Conservation (phyloP, 1,139 yeast genomes). For the Citeromyces hawaiiensis region DNA sequence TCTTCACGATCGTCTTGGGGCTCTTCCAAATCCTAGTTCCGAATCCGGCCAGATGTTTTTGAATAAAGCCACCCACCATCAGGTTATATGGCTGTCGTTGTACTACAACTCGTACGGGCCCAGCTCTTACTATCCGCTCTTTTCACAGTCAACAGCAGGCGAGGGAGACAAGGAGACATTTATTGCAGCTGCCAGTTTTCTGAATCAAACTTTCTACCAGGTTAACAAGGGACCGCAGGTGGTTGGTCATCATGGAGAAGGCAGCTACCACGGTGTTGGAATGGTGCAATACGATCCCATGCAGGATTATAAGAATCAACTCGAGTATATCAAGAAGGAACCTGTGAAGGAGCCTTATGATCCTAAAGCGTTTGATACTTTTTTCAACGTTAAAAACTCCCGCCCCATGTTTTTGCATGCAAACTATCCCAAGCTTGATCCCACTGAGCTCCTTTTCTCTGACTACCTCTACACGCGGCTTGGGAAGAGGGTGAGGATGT, state of each 20-base stretch:
- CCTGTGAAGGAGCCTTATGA: background rate
- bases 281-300: conserved; percentile 12
- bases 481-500: background rate
- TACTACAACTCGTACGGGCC: conserved; percentile 44
- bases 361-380: background rate
- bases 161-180: conserved; percentile 51
- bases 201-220: conserved; percentile 3
- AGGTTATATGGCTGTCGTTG: conserved; percentile 28
- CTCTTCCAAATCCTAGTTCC: conserved; percentile 37
- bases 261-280: conserved; percentile 6
- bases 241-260: conserved; percentile 7
- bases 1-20: conserved; percentile 33
- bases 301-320: conserved; percentile 10
- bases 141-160: conserved; percentile 39
- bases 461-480: conserved; percentile 2
- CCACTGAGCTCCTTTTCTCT: conserved; percentile 1
- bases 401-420: conserved; percentile 4
- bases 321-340: background rate
- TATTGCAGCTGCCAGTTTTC: conserved; percentile 30
- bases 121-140: conserved; percentile 27
- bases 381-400: background rate
- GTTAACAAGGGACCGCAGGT: conserved; percentile 5
- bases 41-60: conserved; percentile 42
- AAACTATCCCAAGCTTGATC: conserved; percentile 4
- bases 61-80: conserved; percentile 32